Conservation (phyloP, 768 basidiomycete genomes). For the Dacryopinax primogenitus region DNA sequence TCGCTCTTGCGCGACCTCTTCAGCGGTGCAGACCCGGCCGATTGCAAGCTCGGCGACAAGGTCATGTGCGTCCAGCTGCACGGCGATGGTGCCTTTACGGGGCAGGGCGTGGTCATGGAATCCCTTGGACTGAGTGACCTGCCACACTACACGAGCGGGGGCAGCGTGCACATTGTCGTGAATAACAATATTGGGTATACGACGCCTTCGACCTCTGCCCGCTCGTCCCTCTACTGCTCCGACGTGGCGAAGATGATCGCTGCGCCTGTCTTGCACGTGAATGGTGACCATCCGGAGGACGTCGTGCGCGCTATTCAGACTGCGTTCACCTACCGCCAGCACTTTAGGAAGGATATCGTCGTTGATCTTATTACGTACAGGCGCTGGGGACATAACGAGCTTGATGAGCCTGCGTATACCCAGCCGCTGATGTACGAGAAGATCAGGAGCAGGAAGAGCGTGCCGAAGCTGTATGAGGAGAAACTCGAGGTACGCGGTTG, state of each 20-base stretch:
- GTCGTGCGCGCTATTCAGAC: slow-evolving; percentile 73
- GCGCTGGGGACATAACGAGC: slow-evolving; percentile 80
- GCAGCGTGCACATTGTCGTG: slow-evolving; percentile 80
- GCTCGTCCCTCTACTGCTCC: slow-evolving; percentile 79
- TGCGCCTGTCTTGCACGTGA: slow-evolving; percentile 78
- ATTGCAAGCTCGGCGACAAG: slow-evolving; percentile 42
- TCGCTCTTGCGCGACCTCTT: slow-evolving; percentile 48
- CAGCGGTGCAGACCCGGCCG: slow-evolving; percentile 30
- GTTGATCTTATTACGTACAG: slow-evolving; percentile 83
- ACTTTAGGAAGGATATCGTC: slow-evolving; percentile 77
- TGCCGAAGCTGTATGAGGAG: slow-evolving; percentile 71
- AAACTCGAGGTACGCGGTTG: slow-evolving; percentile 49
- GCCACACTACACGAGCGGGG: slow-evolving; percentile 84
- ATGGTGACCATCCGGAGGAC: slow-evolving; percentile 85
- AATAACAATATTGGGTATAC: slow-evolving; percentile 83
- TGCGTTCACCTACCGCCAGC: slow-evolving; percentile 75
- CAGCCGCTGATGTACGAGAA: slow-evolving; percentile 85
- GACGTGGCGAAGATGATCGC: slow-evolving; percentile 85
- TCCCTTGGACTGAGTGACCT: slow-evolving; percentile 75
- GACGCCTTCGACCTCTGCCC: slow-evolving; percentile 69
- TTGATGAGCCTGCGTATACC: slow-evolving; percentile 76
- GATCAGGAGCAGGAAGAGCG: slow-evolving; percentile 62
- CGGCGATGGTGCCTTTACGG: slow-evolving; percentile 83
- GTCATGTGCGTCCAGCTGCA: slow-evolving; percentile 86
- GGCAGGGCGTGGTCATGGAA: slow-evolving; percentile 86